phyloP scores from a whole-genome alignment of 345 rosid genomes.

The Adansonia digitata region DNA sequence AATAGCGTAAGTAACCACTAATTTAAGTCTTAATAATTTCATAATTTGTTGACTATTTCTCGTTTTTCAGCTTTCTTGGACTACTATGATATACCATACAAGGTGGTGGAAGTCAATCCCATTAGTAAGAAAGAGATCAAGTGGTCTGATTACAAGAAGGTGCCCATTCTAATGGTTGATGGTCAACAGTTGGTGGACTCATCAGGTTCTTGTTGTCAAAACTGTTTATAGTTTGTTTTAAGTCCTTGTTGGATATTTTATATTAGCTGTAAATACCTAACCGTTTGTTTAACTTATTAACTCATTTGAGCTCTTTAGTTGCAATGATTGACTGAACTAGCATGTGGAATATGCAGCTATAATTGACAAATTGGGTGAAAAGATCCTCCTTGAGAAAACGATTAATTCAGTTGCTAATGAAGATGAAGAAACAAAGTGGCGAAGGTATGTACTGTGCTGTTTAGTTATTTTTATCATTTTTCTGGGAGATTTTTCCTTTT shows the following conservation, averaged over 20 bases:
- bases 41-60: not conserved
- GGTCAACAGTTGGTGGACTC: slow-evolving; percentile 66
- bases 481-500: not conserved
- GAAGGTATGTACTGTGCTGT: slow-evolving; percentile 26
- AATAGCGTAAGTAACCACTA: not conserved
- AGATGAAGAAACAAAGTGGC: slow-evolving; percentile 61
- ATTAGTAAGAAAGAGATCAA: slow-evolving; percentile 67
- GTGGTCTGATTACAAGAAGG: slow-evolving; percentile 79
- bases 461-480: not conserved
- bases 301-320: not conserved
- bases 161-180: slow-evolving; percentile 59
- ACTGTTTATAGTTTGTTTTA: slow-evolving; percentile 3
- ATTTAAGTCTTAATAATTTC: not conserved
- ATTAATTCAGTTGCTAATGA: slow-evolving; percentile 15
- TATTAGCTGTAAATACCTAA: not conserved
- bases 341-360: slow-evolving; percentile 37
- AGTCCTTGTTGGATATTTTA: not conserved
- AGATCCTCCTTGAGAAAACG: slow-evolving; percentile 33
- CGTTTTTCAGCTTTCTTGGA: slow-evolving; percentile 55
- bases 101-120: slow-evolving; percentile 72
- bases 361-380: slow-evolving; percentile 34
- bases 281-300: not conserved
- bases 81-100: slow-evolving; percentile 57
- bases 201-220: slow-evolving; percentile 43
- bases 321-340: not conserved